Conservation (phyloP, 257 asterid genomes). For the Capsicum chinense region DNA sequence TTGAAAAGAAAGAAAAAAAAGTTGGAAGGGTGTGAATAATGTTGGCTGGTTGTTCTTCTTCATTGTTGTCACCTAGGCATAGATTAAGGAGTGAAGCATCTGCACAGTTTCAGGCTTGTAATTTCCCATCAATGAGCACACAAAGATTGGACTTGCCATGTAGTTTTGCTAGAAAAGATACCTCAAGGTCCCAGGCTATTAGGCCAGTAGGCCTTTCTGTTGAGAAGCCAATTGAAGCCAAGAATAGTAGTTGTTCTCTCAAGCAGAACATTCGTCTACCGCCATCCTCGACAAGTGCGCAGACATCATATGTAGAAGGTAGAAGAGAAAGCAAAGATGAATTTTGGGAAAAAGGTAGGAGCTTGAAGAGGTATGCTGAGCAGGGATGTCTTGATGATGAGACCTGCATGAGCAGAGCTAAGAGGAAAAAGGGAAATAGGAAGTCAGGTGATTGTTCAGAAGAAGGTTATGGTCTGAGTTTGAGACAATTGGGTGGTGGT, state of each 20-base stretch:
- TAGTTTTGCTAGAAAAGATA: constrained; percentile 66
- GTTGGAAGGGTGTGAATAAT: constrained; percentile 68
- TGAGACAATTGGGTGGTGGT: constrained; percentile 54
- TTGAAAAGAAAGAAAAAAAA: constrained; percentile 38
- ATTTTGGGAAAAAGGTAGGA: constrained; percentile 59
- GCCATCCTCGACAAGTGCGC: constrained; percentile 51
- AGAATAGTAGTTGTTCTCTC: constrained; percentile 55
- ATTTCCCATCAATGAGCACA: constrained; percentile 93
- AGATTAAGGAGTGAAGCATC: constrained; percentile 88
- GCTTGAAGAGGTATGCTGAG: constrained; percentile 72
- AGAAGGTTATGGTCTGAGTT: constrained; percentile 54
- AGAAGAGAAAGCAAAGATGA: constrained; percentile 55
- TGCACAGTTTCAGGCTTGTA: constrained; percentile 82
- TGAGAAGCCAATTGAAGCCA: constrained; percentile 66
- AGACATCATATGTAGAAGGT: constrained; percentile 40
- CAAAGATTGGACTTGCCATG: constrained; percentile 92
- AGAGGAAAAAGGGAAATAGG: constrained; percentile 65
- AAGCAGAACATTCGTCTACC: constrained; percentile 71
- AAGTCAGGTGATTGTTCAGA: constrained; percentile 41
- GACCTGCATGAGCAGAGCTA: constrained; percentile 48
- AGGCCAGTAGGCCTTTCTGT: constrained; percentile 77
- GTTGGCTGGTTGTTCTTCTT: constrained; percentile 98
- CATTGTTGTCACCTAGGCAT: constrained; percentile 92
- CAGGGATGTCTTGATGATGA: constrained; percentile 60
- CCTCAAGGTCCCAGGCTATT: constrained; percentile 60